Base-by-base conservation (phyloP, 1,284 basidiomycete genomes). In the Sanghuangporus baumii region DNA sequence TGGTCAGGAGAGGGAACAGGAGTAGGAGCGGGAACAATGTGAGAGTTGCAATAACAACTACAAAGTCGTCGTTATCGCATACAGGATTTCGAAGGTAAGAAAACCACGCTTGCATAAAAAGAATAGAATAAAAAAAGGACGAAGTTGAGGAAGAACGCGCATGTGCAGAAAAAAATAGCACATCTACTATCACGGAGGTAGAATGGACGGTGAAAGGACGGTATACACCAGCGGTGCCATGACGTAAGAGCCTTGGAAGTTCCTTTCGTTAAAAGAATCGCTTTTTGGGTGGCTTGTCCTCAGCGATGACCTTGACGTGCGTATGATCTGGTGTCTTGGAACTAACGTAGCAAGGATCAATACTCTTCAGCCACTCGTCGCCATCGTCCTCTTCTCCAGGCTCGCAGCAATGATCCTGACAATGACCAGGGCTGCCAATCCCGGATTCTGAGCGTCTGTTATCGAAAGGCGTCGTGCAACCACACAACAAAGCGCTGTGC, bases 291-390 rank as follows among this genome's bases (percentile, higher is more conserved):
- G 79, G 75, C 80, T 91, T 91, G 73, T 91, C 90, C 67, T 91
- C 87, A 46, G 83, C 78, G 34, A 78, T 72, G 60, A 91, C 83
- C 75, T 86, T 87, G 72, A 88, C 83, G 74, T 93, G 90, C 63
- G 76, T 70, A 74, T 93, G 90, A 41, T 74, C 58, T 2, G 67
- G 62, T 18, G 7, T 72, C n/a, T 74, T 70, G 26, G 79, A 82
- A 6, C 75, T 72, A 65, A 70, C 74, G 38, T 87, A 88, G 73
- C 94, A 96, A 47, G 88, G 81, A 55, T 79, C 79, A 67, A 96
- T 88, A 67, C 74, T 78, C 78, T 82, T 86, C 67, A 96, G 71
- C 94, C 94, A 93, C 66, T 83, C 76, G 70, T 93, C 91, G 1
- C 87, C 88, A 55, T 86, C 84, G 62, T 90, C 87, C 70, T 88